Percentiles rank a stretch among this genome's conserved stretches.
phyloP scores from a whole-genome alignment of 2,329 filamentous ascomycete species.

The Exophiala viscosa region DNA sequence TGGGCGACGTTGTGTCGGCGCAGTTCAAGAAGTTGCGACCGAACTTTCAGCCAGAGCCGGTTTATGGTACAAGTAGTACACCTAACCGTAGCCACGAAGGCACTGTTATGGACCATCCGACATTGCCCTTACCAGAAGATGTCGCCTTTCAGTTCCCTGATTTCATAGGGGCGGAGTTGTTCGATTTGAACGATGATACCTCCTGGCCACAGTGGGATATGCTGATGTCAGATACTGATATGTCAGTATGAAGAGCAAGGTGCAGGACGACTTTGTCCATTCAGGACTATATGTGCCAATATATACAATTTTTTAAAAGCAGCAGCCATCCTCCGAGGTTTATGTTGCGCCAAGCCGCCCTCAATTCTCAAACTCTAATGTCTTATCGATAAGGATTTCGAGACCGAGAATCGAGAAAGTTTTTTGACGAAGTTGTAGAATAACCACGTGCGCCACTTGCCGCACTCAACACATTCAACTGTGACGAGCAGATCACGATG shows the following conservation, averaged over 20 bases:
- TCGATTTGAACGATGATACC: background rate
- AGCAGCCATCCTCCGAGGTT: too few relatives aligned
- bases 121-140: background rate
- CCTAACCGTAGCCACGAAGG: background rate
- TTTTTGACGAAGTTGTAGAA: too few relatives aligned
- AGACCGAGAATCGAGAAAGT: too few relatives aligned
- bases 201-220: slow-evolving; percentile 1
- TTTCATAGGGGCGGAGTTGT: slow-evolving; percentile 1
- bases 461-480: background rate
- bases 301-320: too few relatives aligned
- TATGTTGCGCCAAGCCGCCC: too few relatives aligned
- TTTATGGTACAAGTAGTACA: background rate
- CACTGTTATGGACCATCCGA: background rate
- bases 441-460: background rate
- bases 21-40: slow-evolving; percentile 38
- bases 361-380: too few relatives aligned
- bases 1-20: slow-evolving; percentile 39
- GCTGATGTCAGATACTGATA: background rate
- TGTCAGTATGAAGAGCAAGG: background rate
- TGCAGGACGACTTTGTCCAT: too few relatives aligned
- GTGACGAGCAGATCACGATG: slow-evolving; percentile 12
- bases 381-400: too few relatives aligned
- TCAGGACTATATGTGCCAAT: too few relatives aligned
- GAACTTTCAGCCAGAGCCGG: slow-evolving; percentile 26
- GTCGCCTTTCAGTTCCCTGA: background rate